Base-by-base conservation (phyloP, 2,329 filamentous ascomycete species). In the Alternaria tenuissima region DNA sequence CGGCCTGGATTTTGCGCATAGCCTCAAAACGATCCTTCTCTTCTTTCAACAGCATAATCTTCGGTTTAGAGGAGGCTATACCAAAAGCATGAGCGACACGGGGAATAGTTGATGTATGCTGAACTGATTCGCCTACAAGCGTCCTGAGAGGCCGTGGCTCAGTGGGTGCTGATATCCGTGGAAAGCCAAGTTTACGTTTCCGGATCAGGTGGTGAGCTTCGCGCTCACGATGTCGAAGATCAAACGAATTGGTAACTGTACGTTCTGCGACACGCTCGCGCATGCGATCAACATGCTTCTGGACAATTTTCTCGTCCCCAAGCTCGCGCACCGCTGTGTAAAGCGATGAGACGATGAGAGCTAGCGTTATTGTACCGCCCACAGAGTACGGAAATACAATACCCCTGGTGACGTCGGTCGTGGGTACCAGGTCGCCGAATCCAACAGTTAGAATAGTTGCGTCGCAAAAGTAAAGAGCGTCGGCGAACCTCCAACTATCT, bases 321-420 rank as follows among this genome's bases (percentile, higher is more conserved):
- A 91, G 79, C 60, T 89, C 85, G 9, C 79, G 70, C 2, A 85
- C 85, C 61, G 90, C 89, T 43, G 83, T 91, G 34, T 91, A 87
- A 63, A 96, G 92, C 39, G 90, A 93, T 20, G 88, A 89, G 24
- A 97, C 89, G 56, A 96, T 90, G 24, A 97, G 83, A 87, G 91
- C 93, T 1, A 96, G 84, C 67, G 91, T 94, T 61, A 96, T 91
- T 57, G 95, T 90, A 3, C 94, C 94, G 7, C 93, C 83, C 0
- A 96, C 87, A 0, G 93, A 89, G 68, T 91, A 97, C 0, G 94
- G 94, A 53, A 97, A 89, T 30, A 97, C 82, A 2, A 97, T 82
- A 1, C 88, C 90, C 41, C 90, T 85, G 0, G 88, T 88, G 0
- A 91, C 78, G 16, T 85, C 71, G 7, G 82, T 86, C 0, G 77